phyloP scores from a whole-genome alignment of 345 rosid species.

The Punica granatum region DNA sequence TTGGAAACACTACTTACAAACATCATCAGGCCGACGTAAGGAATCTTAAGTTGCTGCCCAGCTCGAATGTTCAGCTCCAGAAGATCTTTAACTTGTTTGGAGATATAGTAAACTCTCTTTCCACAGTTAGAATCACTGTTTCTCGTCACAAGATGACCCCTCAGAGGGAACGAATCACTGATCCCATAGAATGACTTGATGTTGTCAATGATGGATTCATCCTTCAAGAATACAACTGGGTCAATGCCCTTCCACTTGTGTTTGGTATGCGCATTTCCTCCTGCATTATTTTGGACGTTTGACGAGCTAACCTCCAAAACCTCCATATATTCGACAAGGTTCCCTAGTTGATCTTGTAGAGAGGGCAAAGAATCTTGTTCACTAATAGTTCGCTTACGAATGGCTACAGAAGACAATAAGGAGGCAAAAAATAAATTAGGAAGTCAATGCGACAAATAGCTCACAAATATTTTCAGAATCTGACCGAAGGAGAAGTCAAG shows the following conservation, averaged over 20 bases:
- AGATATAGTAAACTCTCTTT: slow-evolving; percentile 87
- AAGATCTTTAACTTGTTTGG: slow-evolving; percentile 71
- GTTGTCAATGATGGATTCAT: slow-evolving; percentile 52
- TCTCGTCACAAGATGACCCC: slow-evolving; percentile 75
- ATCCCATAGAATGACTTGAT: slow-evolving; percentile 79
- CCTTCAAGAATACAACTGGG: slow-evolving; percentile 73
- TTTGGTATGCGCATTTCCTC: slow-evolving; percentile 63
- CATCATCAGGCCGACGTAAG: slow-evolving; percentile 89
- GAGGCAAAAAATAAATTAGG: background rate
- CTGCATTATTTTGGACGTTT: slow-evolving; percentile 23
- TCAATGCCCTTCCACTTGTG: slow-evolving; percentile 94
- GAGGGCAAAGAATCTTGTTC: background rate
- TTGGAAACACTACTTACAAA: slow-evolving; percentile 53
- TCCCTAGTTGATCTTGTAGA: background rate
- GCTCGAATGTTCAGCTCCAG: slow-evolving; percentile 61
- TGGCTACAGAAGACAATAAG: background rate
- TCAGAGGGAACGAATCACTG: slow-evolving; percentile 58
- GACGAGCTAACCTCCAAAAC: slow-evolving; percentile 15
- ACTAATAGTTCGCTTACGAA: background rate
- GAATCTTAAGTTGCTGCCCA: slow-evolving; percentile 80
- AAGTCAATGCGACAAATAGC: background rate
- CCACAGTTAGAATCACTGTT: slow-evolving; percentile 68
- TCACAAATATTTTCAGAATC: background rate
- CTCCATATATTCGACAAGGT: background rate
- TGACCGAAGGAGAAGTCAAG: background rate